Evolutionary conservation across 2,329 filamentous ascomycete species (phyloP), one percentile per base, ranked within the genome.

Genomic region (Fusarium sp.): DNA sequence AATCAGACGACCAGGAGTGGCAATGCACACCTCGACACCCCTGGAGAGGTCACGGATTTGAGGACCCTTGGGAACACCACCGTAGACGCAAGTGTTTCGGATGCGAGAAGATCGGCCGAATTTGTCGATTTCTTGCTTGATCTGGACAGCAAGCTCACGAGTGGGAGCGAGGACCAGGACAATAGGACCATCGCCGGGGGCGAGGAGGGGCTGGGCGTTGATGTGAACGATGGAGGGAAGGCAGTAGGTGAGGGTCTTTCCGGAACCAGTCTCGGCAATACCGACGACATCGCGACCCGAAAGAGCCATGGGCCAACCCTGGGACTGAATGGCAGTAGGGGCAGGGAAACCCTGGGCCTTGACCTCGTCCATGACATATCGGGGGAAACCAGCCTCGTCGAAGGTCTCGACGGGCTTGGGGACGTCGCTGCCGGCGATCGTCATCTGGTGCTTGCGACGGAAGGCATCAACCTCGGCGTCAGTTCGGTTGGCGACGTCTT

Each of bases 201-300:
- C 92, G 68, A 99, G 89, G 46, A 99, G 92, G 74, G 96, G 96
- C 83, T 99, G 96, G 51, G 96, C 96, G 83, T 99, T 98, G 87
- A 99, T 99, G 87, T 99, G 96, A 67, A 99, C 96, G 74, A 99
- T 99, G 61, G 96, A 93, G 64, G 96, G 96, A 74, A 99, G 89
- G 83, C 95, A 98, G 85, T 99, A 99, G 58, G 94, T 97, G 73
- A 99, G 87, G 4, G 96, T 99, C 90, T 99, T 99, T 86, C 96
- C 96, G 71, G 96, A 99, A 80, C 96, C 96, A 64, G 96, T 99
- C 86, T 99, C 96, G 76, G 96, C 96, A 84, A 99, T 97, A 89
- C 96, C 96, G 77, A 98, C 95, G 66, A 98, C 95, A 80, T 99
- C 96, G 75, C 96, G 95, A 84, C 96, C 96, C 74, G 95, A 96